Base-by-base conservation (phyloP, 257 asterid species). In the Rhazya stricta region DNA sequence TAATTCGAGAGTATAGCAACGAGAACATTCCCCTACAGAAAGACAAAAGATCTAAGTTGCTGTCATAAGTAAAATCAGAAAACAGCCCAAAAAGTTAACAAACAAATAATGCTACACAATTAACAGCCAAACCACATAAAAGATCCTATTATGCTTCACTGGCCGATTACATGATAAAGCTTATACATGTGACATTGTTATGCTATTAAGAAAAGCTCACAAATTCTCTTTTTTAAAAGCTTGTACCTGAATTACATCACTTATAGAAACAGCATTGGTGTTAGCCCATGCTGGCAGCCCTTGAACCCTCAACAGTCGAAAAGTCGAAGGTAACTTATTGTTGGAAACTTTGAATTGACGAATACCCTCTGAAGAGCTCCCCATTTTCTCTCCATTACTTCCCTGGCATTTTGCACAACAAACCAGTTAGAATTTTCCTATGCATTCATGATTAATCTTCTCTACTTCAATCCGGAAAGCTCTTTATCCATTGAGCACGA, bases 201-300 rank as follows among this genome's bases (percentile, higher is more conserved):
- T 65, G 42, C 48, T n/a, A 37, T 37, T 36, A 37, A 19, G 69
- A 37, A 9, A 66, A 66, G 21, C 1, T 37, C 30, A 2, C 2
- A 3, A 8, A 1, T 5, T 27, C n/a, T 27, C 21, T 54, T n/a
- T 36, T 71, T 50, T 6, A 30, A 46, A 41, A 39, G 58, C 42
- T 42, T 68, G 63, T 76, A 92, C 99, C 95, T 85, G 87, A 86
- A 94, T 79, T 75, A 91, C 96, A 83, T 94, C 96, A 79, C 75
- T 80, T 83, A 94, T 87, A 58, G 99, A 91, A 86, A 88, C 96
- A 76, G 97, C 78, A 81, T 89, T 91, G n/a, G 97, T 86, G 78
- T 94, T 94, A 73, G 99, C 93, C 99, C 99, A 92, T 62, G 80
- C 83, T 45, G 94, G 96, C 37, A 94, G 81, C 78, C 79, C 96